Conservation (phyloP, 139 green algal genomes). For the Desmodesmus armatus region DNA sequence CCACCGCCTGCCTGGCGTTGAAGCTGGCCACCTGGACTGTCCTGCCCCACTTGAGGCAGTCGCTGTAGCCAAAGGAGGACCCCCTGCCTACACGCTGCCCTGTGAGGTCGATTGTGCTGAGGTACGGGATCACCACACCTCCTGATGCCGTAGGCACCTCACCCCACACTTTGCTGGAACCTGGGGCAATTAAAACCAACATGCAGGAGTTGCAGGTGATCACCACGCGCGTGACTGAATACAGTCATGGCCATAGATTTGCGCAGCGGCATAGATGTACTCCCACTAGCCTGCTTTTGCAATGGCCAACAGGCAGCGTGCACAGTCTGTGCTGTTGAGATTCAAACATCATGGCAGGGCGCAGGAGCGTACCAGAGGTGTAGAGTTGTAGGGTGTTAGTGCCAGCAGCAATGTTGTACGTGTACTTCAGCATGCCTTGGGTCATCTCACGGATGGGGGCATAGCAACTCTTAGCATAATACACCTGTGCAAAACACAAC, state of each 20-base stretch:
- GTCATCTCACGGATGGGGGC: conserved; percentile 6
- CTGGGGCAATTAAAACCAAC: too few species aligned
- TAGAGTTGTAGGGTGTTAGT: conserved; percentile 50
- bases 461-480: conserved; percentile 41
- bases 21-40: conserved; percentile 42
- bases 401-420: background rate
- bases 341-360: background rate
- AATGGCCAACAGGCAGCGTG: too few species aligned
- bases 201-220: too few species aligned
- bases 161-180: too few species aligned
- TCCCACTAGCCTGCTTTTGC: too few species aligned
- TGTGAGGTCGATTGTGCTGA: conserved; percentile 5
- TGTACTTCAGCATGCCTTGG: conserved; percentile 47
- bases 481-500: too few species aligned
- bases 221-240: too few species aligned
- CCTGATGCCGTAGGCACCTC: conserved; percentile 51
- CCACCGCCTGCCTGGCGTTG: conserved; percentile 10
- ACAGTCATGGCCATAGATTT: too few species aligned
- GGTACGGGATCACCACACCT: conserved; percentile 53
- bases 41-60: conserved; percentile 50
- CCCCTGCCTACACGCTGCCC: background rate
- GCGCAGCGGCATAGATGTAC: too few species aligned
- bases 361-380: too few species aligned
- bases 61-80: conserved; percentile 33
- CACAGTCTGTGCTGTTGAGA: background rate